Base-by-base conservation (phyloP, 1,284 basidiomycete genomes). In the Serendipita sp. region DNA sequence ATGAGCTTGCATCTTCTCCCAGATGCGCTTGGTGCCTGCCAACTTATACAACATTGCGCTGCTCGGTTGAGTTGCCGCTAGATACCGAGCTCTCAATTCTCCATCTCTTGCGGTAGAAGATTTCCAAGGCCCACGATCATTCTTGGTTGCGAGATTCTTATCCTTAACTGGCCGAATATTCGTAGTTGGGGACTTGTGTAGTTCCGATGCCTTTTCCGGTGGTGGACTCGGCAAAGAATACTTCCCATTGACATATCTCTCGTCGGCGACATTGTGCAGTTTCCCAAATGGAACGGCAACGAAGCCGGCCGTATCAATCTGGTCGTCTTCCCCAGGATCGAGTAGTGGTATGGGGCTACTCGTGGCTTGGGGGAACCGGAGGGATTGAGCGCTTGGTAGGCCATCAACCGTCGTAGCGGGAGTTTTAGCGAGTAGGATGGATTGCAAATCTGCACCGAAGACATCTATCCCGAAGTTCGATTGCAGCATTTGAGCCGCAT, bases 191-290 rank as follows among this genome's bases (percentile, higher is more conserved):
- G 10, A n/a, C 8, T 4, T 58, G 17, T 12, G 53, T 12, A 10
- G 17, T 10, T 8, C 38, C 67, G 68, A 62, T 71, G 60, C 70
- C 68, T 60, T 77, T 77, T 61, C 75, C 73, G 61, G 83, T 81
- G 80, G 79, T 3, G 84, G 81, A 63, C 78, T 83, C 1, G 84
- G 80, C 49, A 88, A 72, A 3, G 85, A 80, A 70, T 89, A 91
- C 71, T 89, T 90, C 26, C 87, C 88, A 30, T 76, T 68, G 2
- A 78, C 76, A 70, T 91, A 90, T 72, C 89, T 90, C 8, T 79
- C 81, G 69, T 90, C 88, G 3, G 79, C 75, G 3, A 75, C 64
- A 26, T 77, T 74, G 68, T 89, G 84, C 41, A 77, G 80, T 1
- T 74, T 70, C 0, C 83, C 79, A 66, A 91, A 91, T 0, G 81